These are phyloP conservation scores for Didymella arachidicola DNA, from an alignment of 2,329 filamentous ascomycete species.

Conservation along the genomic window DNA sequence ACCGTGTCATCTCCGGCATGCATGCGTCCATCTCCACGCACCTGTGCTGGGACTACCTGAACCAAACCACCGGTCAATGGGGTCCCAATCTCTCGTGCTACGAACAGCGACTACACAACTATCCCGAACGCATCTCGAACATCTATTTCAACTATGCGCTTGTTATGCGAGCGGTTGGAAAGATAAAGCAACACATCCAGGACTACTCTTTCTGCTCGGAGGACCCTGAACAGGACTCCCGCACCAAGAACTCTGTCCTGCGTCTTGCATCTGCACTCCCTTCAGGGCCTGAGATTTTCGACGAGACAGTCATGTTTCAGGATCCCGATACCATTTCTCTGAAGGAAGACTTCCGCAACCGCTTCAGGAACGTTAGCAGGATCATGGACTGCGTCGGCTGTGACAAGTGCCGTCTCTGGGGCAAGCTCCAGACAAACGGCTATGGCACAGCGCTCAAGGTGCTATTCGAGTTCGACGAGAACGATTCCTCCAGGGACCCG, in stretches of 20 bases:
- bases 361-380: conserved; percentile 94
- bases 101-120: conserved; percentile 79
- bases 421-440: conserved; percentile 92
- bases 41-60: conserved; percentile 93
- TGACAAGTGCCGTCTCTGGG: conserved; percentile 98
- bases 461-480: conserved; percentile 88
- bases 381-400: conserved; percentile 99
- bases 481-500: conserved; percentile 69
- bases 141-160: conserved; percentile 99
- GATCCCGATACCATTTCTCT: conserved; percentile 73
- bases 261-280: conserved; percentile 75
- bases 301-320: conserved; percentile 95
- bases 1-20: conserved; percentile 95
- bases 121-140: conserved; percentile 93
- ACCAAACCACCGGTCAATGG: conserved; percentile 94
- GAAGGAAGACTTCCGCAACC: conserved; percentile 96
- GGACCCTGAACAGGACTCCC: conserved; percentile 77
- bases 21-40: conserved; percentile 97
- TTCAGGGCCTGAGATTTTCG: conserved; percentile 78
- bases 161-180: conserved; percentile 88
- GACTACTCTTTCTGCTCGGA: conserved; percentile 92
- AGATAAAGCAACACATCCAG: conserved; percentile 82
- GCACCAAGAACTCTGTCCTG: conserved; percentile 84
- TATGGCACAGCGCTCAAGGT: conserved; percentile 96
- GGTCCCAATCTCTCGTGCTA: conserved; percentile 90